Evolutionary conservation across 2,329 filamentous ascomycete genomes (phyloP), one percentile per base, ranked within the genome.

Genomic region (Penicillium sp.): DNA sequence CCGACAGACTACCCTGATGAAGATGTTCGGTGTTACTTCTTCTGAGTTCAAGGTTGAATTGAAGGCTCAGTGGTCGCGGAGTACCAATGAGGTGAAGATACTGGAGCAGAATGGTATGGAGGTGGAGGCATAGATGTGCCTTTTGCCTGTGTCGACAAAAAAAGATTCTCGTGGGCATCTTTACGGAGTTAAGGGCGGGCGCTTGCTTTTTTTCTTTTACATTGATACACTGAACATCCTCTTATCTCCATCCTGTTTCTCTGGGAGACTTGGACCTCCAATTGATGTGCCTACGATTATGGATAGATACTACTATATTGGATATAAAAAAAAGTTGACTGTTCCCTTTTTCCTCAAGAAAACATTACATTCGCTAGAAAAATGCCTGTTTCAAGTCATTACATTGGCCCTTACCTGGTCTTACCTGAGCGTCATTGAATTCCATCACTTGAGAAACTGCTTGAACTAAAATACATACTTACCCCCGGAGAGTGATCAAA

Each of bases 1-100:
- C 64, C 84, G 93, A 67, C 94, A 99, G 82, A 97, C 94, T 54
- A 88, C 92, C 61, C 78, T 99, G 70, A 76, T 99, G 75, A 97
- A 97, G 84, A 82, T 96, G 68, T 97, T 99, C 77, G 89, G 91
- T 51, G 85, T 97, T 54, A 90, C 89, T 60, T 85, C 94, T 76
- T 90, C 91, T 55, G 92, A 97, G 78, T 99, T 99, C 79, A 87
- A 82, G 73, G 86, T 99, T 55, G 82, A 86, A 68, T 78, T 96
- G 62, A 78, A 89, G 73, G 92, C 92, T 70, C 88, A 82, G 27
- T 80, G 76, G 74, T 70, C 68, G 33, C 71, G 73, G 61, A 66
- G 67, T 51, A 72, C 68, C 15, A 72, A 69, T 12, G 69, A 76
- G 55, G 70, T 80, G 11, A 73, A 71, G 58, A 66, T 76, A 33